Base-by-base conservation (phyloP, 2,329 filamentous ascomycete species). In the Monilinia laxa region DNA sequence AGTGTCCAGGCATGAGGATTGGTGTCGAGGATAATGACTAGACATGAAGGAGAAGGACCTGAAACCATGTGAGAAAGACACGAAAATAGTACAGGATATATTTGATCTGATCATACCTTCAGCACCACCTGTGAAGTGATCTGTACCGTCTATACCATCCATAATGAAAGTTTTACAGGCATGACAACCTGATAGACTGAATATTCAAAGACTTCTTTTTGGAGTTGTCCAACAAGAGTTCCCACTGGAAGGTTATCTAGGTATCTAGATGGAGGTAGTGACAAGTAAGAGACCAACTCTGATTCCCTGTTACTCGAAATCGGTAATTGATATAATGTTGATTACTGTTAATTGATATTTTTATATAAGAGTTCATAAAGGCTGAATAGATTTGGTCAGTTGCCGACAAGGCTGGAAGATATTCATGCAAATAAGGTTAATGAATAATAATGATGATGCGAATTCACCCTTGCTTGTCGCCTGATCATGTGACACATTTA, bases 1-100 rank as follows among this genome's bases (percentile, higher is more conserved):
- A 91, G 84, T 9, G 91, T 88, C 95, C 95, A 97, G 73, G 95
- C 93, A 73, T 93, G 90, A 2, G 95, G 95, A 77, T 99, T 99
- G 35, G 94, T 97, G 81, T 99, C 95, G 80, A 99, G 85, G 75
- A 99, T 84, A 74, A 99, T 89, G 72, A 92, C 90, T 63, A 97
- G 87, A 47, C 99, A 88, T 18, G 94, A 96, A 0, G 95, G 92
- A 6, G 84, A 81, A 70, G 86, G 84, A 65, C 82, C 84, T 77
- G 54, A 40, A 53, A 11, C 62, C 63, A 28, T 65, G 65, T 73
- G 67, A 71, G 68, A 55, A 56, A 28, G 23, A 55, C 31, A 42
- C 35, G 20, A 9, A 31, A 1, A 25, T 51, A 14, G 14, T 16
- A 4, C 31, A 51, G n/a, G 9, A 12, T 20, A 18, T 38, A 23